Base-by-base conservation (phyloP, 306 rosid genomes). In the Cucurbita maxima region DNA sequence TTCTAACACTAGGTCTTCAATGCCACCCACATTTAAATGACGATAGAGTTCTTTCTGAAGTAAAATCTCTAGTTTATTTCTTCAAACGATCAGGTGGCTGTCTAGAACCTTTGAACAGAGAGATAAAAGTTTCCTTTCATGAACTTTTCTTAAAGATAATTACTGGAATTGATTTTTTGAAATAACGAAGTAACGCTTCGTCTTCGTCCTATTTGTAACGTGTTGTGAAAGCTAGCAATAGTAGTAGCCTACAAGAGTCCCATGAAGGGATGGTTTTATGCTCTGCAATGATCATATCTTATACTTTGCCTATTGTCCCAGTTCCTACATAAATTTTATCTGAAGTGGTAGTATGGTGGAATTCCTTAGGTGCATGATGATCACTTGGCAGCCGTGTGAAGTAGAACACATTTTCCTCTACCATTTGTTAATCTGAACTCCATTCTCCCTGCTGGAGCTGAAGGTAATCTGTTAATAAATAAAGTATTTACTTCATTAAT, bases 351-450 rank as follows among this genome's bases (percentile, higher is more conserved):
- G 77, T 51, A 57, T 61, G 74, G 50, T 66, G 53, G 62, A 74
- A 68, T 77, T 62, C 76, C 74, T 75, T 78, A 77, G 79, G 83
- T 74, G 50, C 82, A 66, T 77, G 58, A 74, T 61, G 58, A 71
- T 61, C 69, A 72, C 50, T 40, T 80, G 0, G 58, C 78, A 52
- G 8, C 66, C 59, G 20, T 80, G 76, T 77, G 72, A 79, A 37
- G 72, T 51, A 58, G 50, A 44, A 70, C 59, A 38, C 73, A 51
- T 43, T 57, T 36, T 43, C 44, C 9, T 14, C 20, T 51, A 10
- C 18, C 13, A 44, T 4, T 69, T 47, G 20, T 48, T 41, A n/a
- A 38, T 30, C 25, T 62, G 70, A 62, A 38, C 70, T 8, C 71
- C 70, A 15, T 51, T 7, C 14, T 43, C 13, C 52, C 36, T 18